Percentiles rank a stretch among this genome's conserved stretches.
These are phyloP conservation scores for Ophiosphaerella korrae DNA, from an alignment of 2,329 filamentous ascomycete genomes.

Conservation along the genomic window DNA sequence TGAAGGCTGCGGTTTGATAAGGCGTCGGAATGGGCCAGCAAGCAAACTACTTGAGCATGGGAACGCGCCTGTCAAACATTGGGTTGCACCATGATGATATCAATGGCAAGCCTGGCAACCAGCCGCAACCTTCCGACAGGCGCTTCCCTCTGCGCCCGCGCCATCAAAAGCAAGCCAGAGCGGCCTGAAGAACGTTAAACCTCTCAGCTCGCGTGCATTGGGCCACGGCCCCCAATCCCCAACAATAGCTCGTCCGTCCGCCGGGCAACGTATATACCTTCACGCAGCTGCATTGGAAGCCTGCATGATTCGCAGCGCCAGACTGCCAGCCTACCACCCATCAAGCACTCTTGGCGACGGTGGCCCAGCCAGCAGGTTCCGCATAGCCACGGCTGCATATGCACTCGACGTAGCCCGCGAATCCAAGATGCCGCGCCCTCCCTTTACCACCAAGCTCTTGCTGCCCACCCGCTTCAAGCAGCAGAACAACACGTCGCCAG, in stretches of 20 bases:
- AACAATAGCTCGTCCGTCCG: constrained; percentile 2
- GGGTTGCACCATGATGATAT: too few relatives aligned
- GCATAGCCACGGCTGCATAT: constrained; percentile 11
- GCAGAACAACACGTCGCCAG: constrained; percentile 39
- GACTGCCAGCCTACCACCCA: constrained; percentile 15
- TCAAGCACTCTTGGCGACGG: constrained; percentile 30
- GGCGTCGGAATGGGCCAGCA: too few relatives aligned
- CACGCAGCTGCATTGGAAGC: background rate
- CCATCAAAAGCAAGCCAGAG: constrained; percentile 21
- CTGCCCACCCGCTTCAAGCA: constrained; percentile 61
- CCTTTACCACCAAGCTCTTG: constrained; percentile 53
- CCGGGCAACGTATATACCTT: background rate
- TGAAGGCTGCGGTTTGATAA: too few relatives aligned
- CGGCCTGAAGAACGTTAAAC: constrained; percentile 1
- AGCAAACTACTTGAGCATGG: too few relatives aligned
- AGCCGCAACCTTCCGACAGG: background rate
- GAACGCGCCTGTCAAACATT: too few relatives aligned
- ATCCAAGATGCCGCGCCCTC: constrained; percentile 45
- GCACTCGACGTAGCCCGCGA: constrained; percentile 19
- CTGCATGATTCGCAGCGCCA: constrained; percentile 8
- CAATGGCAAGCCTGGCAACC: too few relatives aligned
- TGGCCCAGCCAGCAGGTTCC: constrained; percentile 20
- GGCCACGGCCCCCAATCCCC: constrained; percentile 20
- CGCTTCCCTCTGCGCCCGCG: constrained; percentile 3
- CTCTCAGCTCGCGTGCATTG: constrained; percentile 20